phyloP scores from a whole-genome alignment of 257 asterid genomes.

The Capsicum rhomboideum region DNA sequence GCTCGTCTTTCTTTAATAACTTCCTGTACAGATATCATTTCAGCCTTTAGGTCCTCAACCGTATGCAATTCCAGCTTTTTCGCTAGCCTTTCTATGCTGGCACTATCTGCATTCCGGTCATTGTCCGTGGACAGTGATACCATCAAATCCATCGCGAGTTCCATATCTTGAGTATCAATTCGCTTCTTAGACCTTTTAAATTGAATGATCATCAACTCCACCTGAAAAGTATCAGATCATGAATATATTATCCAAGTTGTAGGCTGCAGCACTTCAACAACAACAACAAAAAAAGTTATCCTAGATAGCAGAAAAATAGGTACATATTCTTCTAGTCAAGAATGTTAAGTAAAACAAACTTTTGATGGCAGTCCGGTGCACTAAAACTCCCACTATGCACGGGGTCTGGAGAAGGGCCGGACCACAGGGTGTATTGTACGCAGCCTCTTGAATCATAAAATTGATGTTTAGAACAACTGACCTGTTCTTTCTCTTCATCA shows the following conservation, averaged over 20 bases:
- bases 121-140: slow-evolving; percentile 48
- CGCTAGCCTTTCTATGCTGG: slow-evolving; percentile 72
- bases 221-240: slow-evolving; percentile 25
- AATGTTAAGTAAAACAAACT: too few relatives aligned
- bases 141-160: slow-evolving; percentile 86
- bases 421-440: too few relatives aligned
- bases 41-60: slow-evolving; percentile 47
- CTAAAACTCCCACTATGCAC: too few relatives aligned
- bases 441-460: too few relatives aligned
- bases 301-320: not conserved
- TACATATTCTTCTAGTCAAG: too few relatives aligned
- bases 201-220: slow-evolving; percentile 50
- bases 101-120: slow-evolving; percentile 64
- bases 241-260: not conserved
- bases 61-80: slow-evolving; percentile 56
- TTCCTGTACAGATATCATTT: slow-evolving; percentile 43
- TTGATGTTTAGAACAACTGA: not conserved
- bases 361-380: too few relatives aligned
- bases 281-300: not conserved
- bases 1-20: slow-evolving; percentile 41
- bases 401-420: too few relatives aligned
- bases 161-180: slow-evolving; percentile 82
- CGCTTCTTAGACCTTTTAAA: slow-evolving; percentile 54
- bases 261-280: not conserved
- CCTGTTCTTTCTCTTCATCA: slow-evolving; percentile 73